Conservation (phyloP, 2,329 filamentous ascomycete genomes). For the Aspergillus versicolor region DNA sequence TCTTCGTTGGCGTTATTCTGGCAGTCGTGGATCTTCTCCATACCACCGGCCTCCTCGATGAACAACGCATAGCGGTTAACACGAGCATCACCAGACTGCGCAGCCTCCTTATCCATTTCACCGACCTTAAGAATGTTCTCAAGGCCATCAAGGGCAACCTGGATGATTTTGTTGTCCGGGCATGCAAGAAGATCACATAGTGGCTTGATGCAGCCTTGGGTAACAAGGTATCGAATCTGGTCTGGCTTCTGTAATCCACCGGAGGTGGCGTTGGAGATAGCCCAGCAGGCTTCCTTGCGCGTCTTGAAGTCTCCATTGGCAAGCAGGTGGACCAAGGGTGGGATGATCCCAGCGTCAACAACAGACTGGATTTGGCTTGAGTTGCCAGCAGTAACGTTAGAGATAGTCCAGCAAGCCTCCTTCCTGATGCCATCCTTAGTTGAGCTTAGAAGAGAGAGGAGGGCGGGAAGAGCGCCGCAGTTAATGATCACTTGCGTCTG, state of each 20-base stretch:
- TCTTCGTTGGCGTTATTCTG: constrained; percentile 99
- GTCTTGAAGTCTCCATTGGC: constrained; percentile 99
- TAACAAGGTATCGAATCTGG: constrained; percentile 92
- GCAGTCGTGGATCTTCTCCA: constrained; percentile 99
- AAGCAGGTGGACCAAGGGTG: constrained; percentile 90
- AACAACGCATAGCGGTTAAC: constrained; percentile 98
- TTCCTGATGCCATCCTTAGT: constrained; percentile 99
- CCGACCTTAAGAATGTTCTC: constrained; percentile 99
- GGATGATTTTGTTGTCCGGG: constrained; percentile 99
- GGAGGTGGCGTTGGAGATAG: constrained; percentile 96
- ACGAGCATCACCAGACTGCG: constrained; percentile 46
- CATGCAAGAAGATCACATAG: constrained; percentile 92
- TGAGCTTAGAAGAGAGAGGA: constrained; percentile 91
- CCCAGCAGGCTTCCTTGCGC: constrained; percentile 98
- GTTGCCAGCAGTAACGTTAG: constrained; percentile 97
- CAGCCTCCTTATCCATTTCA: constrained; percentile 93
- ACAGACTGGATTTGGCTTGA: constrained; percentile 96
- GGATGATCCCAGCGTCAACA: constrained; percentile 94
- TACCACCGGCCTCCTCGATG: constrained; percentile 97
- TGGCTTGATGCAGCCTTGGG: constrained; percentile 94
- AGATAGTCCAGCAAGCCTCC: constrained; percentile 99
- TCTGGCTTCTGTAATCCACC: constrained; percentile 98
- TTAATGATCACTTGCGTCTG: constrained; percentile 99
- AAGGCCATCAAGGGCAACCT: constrained; percentile 93
- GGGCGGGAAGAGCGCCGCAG: constrained; percentile 85